Evolutionary conservation across 345 rosid genomes (phyloP).

Genomic region (Eutrema yunnanense): DNA sequence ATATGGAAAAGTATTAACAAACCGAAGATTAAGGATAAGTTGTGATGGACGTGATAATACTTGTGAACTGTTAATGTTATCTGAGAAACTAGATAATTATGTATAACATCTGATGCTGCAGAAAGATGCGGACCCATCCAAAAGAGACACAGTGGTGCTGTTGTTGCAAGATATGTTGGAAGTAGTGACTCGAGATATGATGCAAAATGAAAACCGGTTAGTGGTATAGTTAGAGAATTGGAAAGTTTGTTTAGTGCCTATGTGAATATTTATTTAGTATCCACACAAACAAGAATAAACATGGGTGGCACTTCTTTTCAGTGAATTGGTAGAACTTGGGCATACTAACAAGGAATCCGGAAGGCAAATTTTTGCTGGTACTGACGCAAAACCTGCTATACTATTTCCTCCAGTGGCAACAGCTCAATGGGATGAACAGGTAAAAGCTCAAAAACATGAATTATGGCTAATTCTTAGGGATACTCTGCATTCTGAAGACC

Average conservation of each 20-base stretch:
- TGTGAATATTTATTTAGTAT: neutral
- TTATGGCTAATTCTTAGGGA: neutral
- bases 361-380: constrained; percentile 93
- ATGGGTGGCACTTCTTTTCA: constrained; percentile 24
- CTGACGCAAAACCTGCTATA: constrained; percentile 81
- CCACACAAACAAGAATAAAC: constrained; percentile 5
- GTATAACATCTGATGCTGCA: constrained; percentile 34
- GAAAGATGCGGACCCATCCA: constrained; percentile 82
- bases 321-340: constrained; percentile 82
- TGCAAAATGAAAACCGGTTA: constrained; percentile 89
- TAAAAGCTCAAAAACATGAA: constrained; percentile 6
- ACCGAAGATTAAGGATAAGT: neutral
- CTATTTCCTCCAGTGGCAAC: constrained; percentile 68
- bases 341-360: constrained; percentile 87
- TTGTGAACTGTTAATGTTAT: neutral
- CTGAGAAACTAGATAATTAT: neutral
- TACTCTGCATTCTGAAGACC: neutral
- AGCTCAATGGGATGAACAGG: constrained; percentile 97
- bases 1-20: neutral
- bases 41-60: neutral
- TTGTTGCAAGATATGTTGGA: constrained; percentile 94
- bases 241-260: neutral
- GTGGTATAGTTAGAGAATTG: constrained; percentile 21
- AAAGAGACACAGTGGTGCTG: constrained; percentile 67
- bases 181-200: constrained; percentile 91